Conservation (phyloP, 1,284 basidiomycete species). For the Kalmanozyma brasiliensis region DNA sequence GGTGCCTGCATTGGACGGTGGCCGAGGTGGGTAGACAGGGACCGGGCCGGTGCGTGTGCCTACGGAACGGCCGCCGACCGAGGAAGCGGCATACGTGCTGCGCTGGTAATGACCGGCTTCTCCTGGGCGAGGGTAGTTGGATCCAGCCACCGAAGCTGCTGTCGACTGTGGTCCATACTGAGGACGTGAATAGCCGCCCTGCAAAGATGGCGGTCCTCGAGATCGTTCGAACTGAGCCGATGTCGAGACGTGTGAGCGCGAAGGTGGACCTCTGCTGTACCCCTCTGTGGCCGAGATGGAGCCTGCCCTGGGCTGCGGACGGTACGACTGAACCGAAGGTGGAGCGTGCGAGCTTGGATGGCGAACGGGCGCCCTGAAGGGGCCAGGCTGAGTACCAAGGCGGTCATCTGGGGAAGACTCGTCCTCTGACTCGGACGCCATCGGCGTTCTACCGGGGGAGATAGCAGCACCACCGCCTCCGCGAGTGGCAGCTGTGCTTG, state of each 20-base stretch:
- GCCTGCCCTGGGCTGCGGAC: slow-evolving; percentile 30
- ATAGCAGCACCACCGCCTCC: slow-evolving; percentile 27
- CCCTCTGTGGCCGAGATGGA: slow-evolving; percentile 38
- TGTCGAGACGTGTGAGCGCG: slow-evolving; percentile 27
- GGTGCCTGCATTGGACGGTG: slow-evolving; percentile 36
- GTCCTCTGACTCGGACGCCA: slow-evolving; percentile 36
- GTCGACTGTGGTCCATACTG: slow-evolving; percentile 28
- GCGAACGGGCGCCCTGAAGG: slow-evolving; percentile 22
- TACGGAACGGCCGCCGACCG: slow-evolving; percentile 55
- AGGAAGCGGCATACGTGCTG: slow-evolving; percentile 53
- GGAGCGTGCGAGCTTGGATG: slow-evolving; percentile 22
- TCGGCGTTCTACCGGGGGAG: slow-evolving; percentile 29
- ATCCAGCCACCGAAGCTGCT: slow-evolving; percentile 35
- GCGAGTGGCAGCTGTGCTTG: slow-evolving; percentile 47
- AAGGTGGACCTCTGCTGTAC: slow-evolving; percentile 24
- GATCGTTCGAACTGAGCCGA: slow-evolving; percentile 25
- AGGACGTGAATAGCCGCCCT: slow-evolving; percentile 32
- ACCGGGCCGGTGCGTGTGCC: slow-evolving; percentile 22
- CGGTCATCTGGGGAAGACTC: slow-evolving; percentile 34
- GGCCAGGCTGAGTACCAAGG: slow-evolving; percentile 28
- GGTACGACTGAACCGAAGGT: slow-evolving; percentile 28
- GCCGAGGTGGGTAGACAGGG: slow-evolving; percentile 27
- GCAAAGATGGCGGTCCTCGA: slow-evolving; percentile 27
- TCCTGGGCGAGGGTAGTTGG: slow-evolving; percentile 33
- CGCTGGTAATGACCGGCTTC: slow-evolving; percentile 35